These are phyloP conservation scores for Solanum arcanum DNA, from an alignment of 257 asterid species.

Conservation along the genomic window DNA sequence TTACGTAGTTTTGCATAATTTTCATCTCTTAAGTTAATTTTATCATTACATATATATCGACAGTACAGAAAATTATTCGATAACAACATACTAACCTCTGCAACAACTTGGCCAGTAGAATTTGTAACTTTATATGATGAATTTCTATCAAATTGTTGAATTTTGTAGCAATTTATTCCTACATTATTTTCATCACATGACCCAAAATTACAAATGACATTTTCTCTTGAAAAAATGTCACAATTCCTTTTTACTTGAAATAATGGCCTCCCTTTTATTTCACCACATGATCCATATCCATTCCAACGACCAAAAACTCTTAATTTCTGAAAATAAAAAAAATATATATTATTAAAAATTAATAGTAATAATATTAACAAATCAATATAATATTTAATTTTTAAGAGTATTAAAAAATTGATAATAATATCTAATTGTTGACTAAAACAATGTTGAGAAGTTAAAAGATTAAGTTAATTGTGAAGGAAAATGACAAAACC, in stretches of 20 bases:
- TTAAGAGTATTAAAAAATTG: background rate
- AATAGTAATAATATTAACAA: background rate
- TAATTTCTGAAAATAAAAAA: constrained; percentile 21
- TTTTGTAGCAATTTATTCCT: constrained; percentile 20
- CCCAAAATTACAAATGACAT: constrained; percentile 24
- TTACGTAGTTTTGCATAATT: background rate
- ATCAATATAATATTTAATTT: background rate
- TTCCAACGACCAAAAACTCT: constrained; percentile 37
- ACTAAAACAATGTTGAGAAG: background rate
- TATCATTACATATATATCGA: background rate
- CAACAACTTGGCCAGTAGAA: constrained; percentile 38
- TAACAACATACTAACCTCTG: constrained; percentile 42
- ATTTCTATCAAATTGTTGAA: constrained; percentile 35
- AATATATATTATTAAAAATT: background rate
- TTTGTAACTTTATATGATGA: constrained; percentile 42
- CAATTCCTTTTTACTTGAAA: constrained; percentile 38
- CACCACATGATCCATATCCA: constrained; percentile 38
- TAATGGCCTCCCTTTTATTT: constrained; percentile 29
- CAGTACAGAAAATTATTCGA: background rate
- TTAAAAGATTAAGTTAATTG: background rate
- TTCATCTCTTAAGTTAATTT: background rate
- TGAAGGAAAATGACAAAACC: background rate
- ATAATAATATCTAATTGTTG: background rate
- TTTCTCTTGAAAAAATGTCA: constrained; percentile 12
- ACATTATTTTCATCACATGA: constrained; percentile 13